Evolutionary conservation across 768 basidiomycete genomes (phyloP).

Genomic region (Tricholoma matsutake): DNA sequence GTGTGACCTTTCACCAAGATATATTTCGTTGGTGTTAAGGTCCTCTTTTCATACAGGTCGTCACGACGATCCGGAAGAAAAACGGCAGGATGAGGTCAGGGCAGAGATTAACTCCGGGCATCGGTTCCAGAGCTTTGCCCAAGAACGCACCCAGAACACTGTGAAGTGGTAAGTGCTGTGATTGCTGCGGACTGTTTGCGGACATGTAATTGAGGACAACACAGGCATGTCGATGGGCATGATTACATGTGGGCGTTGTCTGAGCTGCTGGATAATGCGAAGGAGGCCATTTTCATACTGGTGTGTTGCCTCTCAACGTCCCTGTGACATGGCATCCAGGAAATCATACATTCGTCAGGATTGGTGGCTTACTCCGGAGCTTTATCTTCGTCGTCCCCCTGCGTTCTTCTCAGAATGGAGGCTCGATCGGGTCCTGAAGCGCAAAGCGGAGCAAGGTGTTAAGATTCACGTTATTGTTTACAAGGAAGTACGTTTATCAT

Average conservation of each 20-base stretch:
- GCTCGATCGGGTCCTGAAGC: slow-evolving; percentile 77
- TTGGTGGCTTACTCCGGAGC: slow-evolving; percentile 94
- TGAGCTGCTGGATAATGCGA: slow-evolving; percentile 80
- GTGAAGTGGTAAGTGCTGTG: slow-evolving; percentile 68
- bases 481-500: slow-evolving; percentile 64
- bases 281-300: slow-evolving; percentile 84
- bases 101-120: slow-evolving; percentile 75
- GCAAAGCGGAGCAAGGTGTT: slow-evolving; percentile 91
- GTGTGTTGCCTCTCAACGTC: slow-evolving; percentile 35
- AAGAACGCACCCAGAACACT: slow-evolving; percentile 60
- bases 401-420: slow-evolving; percentile 85
- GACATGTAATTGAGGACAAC: background rate
- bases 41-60: slow-evolving; percentile 37
- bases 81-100: slow-evolving; percentile 64
- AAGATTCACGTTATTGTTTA: slow-evolving; percentile 90
- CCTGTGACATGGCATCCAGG: background rate
- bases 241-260: slow-evolving; percentile 97
- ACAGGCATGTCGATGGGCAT: slow-evolving; percentile 88
- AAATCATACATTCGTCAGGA: slow-evolving; percentile 40
- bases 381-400: slow-evolving; percentile 92
- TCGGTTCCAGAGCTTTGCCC: slow-evolving; percentile 84
- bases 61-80: slow-evolving; percentile 77
- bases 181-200: background rate
- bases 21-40: background rate
- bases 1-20: slow-evolving; percentile 23